A percentile compares a stretch with the other conserved stretches of the same genome.
phyloP scores from a whole-genome alignment of 1,139 yeast genomes.

The Kurtzmaniella quercitrusa region DNA sequence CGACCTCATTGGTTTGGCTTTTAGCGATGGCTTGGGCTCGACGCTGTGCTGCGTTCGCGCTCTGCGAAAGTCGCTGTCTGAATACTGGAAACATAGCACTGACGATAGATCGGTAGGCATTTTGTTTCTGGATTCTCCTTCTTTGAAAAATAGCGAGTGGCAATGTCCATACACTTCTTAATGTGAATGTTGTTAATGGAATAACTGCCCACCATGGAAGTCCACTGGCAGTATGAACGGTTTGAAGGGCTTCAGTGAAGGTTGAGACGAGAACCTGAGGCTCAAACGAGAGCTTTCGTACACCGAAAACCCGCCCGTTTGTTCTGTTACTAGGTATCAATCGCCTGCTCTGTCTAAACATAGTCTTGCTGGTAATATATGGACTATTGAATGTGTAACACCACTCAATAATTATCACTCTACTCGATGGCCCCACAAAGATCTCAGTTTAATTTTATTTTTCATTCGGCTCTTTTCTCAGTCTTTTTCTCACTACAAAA shows the following conservation, averaged over 20 bases:
- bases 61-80: conserved; percentile 64
- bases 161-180: conserved; percentile 65
- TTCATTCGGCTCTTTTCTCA: background rate
- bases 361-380: background rate
- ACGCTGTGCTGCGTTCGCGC: conserved; percentile 36
- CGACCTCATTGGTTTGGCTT: conserved; percentile 12
- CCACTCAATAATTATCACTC: background rate
- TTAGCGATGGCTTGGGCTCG: conserved; percentile 18
- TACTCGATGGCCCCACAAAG: background rate
- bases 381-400: background rate
- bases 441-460: too few relatives aligned
- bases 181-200: conserved; percentile 65
- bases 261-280: conserved; percentile 23
- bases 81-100: conserved; percentile 75
- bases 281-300: conserved; percentile 11
- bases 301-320: background rate
- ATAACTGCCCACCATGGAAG: conserved; percentile 83
- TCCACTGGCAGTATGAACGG: conserved; percentile 52
- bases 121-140: conserved; percentile 64
- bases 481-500: background rate
- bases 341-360: background rate
- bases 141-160: conserved; percentile 79
- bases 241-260: conserved; percentile 42
- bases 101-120: conserved; percentile 62
- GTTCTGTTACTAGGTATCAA: background rate